A percentile compares a stretch with the other conserved stretches of the same genome.
phyloP scores from a whole-genome alignment of 169 alveolate genomes.

The Cryptosporidium sp. region DNA sequence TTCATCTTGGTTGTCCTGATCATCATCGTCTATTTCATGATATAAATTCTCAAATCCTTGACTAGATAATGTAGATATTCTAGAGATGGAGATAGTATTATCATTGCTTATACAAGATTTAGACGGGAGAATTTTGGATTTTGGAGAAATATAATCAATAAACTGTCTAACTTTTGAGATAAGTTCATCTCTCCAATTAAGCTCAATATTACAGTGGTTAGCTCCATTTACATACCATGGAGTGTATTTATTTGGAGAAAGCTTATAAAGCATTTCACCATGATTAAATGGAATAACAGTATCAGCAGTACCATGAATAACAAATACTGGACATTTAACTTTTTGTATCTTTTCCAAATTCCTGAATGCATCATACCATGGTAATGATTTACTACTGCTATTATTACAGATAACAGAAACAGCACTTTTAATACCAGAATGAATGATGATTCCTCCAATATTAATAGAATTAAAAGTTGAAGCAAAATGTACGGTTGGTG shows the following conservation, averaged over 20 bases:
- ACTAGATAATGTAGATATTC: slow-evolving; percentile 58
- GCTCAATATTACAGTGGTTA: slow-evolving; percentile 56
- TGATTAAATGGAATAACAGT: slow-evolving; percentile 77
- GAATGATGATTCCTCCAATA: slow-evolving; percentile 82
- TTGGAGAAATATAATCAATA: slow-evolving; percentile 26
- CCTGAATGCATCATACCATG: slow-evolving; percentile 81
- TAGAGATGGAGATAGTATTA: slow-evolving; percentile 18
- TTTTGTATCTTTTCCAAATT: slow-evolving; percentile 79
- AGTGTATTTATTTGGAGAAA: slow-evolving; percentile 36
- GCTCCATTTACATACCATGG: slow-evolving; percentile 76
- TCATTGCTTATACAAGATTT: background rate
- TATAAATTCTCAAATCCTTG: slow-evolving; percentile 41
- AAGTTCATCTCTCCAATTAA: slow-evolving; percentile 57
- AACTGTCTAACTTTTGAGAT: slow-evolving; percentile 19
- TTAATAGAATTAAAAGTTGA: slow-evolving; percentile 33
- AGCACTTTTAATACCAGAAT: slow-evolving; percentile 81
- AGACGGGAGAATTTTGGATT: background rate
- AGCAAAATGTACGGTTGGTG: slow-evolving; percentile 79
- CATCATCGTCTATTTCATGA: slow-evolving; percentile 7
- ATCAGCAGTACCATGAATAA: slow-evolving; percentile 84
- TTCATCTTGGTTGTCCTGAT: background rate
- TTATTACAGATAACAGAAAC: slow-evolving; percentile 75
- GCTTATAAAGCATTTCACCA: slow-evolving; percentile 76
- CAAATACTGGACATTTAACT: slow-evolving; percentile 82
- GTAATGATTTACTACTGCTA: slow-evolving; percentile 51